phyloP scores from a whole-genome alignment of 2,329 filamentous ascomycete genomes.

The Fusarium illudens region DNA sequence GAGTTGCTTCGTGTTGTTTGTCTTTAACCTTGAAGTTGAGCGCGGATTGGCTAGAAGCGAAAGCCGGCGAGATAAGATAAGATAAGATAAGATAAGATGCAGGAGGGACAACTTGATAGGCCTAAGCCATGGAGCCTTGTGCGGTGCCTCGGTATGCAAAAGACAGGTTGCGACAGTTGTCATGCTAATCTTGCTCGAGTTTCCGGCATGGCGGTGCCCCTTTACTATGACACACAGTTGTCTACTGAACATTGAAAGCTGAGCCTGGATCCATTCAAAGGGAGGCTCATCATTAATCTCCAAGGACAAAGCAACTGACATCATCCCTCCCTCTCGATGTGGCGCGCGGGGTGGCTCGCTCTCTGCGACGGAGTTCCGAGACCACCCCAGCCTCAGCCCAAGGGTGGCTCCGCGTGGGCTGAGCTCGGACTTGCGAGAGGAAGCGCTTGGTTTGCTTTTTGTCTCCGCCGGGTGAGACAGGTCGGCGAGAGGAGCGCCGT shows the following conservation, averaged over 20 bases:
- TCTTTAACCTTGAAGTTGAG: not conserved
- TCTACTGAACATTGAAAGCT: not conserved
- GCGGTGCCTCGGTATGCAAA: not conserved
- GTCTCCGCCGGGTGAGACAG: constrained; percentile 40
- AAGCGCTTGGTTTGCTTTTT: not conserved
- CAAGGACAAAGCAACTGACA: not conserved
- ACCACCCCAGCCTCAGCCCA: constrained; percentile 16
- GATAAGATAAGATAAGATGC: not conserved
- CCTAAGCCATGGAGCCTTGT: not conserved
- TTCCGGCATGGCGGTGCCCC: not conserved
- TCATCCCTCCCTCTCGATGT: constrained; percentile 17
- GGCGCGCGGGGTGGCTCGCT: constrained; percentile 22
- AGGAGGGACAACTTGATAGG: not conserved
- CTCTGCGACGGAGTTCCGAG: not conserved
- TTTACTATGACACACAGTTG: not conserved
- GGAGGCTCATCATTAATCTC: not conserved
- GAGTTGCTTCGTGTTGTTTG: not conserved
- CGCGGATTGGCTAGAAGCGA: not conserved
- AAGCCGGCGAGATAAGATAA: not conserved
- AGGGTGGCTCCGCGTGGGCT: constrained; percentile 23
- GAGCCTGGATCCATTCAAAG: not conserved
- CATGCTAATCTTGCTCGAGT: not conserved
- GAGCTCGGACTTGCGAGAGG: constrained; percentile 15
- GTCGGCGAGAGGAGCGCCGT: constrained; percentile 23
- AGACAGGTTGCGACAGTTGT: not conserved